Evolutionary conservation across 768 basidiomycete genomes (phyloP).

Genomic region (Cystofilobasidium capitatum): DNA sequence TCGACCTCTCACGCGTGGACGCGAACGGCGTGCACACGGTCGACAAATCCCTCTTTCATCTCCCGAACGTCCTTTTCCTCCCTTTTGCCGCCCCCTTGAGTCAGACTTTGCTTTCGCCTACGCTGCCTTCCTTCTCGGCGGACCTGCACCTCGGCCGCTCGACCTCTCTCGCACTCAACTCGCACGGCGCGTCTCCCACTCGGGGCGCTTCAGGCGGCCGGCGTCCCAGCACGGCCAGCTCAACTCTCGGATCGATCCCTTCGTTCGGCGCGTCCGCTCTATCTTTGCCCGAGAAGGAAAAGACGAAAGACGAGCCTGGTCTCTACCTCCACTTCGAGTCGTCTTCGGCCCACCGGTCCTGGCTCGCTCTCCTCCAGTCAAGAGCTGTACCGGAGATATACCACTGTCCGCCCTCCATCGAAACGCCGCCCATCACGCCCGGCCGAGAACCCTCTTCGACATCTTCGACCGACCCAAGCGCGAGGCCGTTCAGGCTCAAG

Average conservation of each 20-base stretch:
- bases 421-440: background rate
- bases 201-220: background rate
- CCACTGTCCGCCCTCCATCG: slow-evolving; percentile 6
- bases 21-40: slow-evolving; percentile 66
- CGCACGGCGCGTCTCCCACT: background rate
- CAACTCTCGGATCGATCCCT: slow-evolving; percentile 42
- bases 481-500: background rate
- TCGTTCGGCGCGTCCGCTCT: background rate
- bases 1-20: background rate
- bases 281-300: background rate
- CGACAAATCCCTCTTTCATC: slow-evolving; percentile 58
- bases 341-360: slow-evolving; percentile 56
- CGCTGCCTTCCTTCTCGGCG: background rate
- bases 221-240: background rate
- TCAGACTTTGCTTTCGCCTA: slow-evolving; percentile 2
- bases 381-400: slow-evolving; percentile 74
- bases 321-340: slow-evolving; percentile 65
- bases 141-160: background rate
- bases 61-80: slow-evolving; percentile 19
- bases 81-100: slow-evolving; percentile 15
- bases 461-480: slow-evolving; percentile 5
- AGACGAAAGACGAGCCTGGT: slow-evolving; percentile 49
- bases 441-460: slow-evolving; percentile 2
- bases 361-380: slow-evolving; percentile 70
- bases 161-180: background rate